Percentiles rank a stretch among this genome's conserved stretches.
These are phyloP conservation scores for Terfezia claveryi DNA, from an alignment of 495 filamentous ascomycete genomes.

Conservation along the genomic window DNA sequence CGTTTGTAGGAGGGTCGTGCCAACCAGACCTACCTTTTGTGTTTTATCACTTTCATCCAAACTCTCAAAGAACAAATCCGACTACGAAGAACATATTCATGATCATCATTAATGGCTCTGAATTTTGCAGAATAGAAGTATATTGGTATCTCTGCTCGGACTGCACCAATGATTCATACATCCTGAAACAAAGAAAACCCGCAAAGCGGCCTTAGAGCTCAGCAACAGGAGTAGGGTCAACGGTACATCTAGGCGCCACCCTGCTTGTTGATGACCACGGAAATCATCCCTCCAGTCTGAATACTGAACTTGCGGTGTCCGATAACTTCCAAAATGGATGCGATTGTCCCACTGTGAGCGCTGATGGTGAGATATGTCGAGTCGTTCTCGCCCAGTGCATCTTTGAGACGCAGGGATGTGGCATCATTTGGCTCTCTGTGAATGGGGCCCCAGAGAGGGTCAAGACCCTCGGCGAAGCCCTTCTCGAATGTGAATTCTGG, in stretches of 20 bases:
- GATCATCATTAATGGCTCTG: too few relatives aligned
- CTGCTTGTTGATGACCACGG: slow-evolving; percentile 33
- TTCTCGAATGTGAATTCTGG: slow-evolving; percentile 39
- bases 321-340: slow-evolving; percentile 23
- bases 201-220: too few relatives aligned
- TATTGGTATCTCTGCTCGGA: too few relatives aligned
- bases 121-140: too few relatives aligned
- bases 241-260: background rate
- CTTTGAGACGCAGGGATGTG: slow-evolving; percentile 30
- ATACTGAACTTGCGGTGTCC: slow-evolving; percentile 39
- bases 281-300: slow-evolving; percentile 46
- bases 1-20: too few relatives aligned
- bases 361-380: slow-evolving; percentile 44
- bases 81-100: too few relatives aligned
- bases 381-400: slow-evolving; percentile 37
- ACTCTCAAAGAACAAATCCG: too few relatives aligned
- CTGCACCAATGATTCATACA: too few relatives aligned
- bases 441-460: slow-evolving; percentile 37
- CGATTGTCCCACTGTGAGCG: slow-evolving; percentile 27
- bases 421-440: slow-evolving; percentile 30
- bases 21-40: too few relatives aligned
- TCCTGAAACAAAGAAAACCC: too few relatives aligned
- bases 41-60: too few relatives aligned
- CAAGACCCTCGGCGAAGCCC: slow-evolving; percentile 35
- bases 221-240: background rate